A percentile compares a stretch with the other conserved stretches of the same genome.
phyloP scores from a whole-genome alignment of 805 yeast species.

The Torulaspora indica region DNA sequence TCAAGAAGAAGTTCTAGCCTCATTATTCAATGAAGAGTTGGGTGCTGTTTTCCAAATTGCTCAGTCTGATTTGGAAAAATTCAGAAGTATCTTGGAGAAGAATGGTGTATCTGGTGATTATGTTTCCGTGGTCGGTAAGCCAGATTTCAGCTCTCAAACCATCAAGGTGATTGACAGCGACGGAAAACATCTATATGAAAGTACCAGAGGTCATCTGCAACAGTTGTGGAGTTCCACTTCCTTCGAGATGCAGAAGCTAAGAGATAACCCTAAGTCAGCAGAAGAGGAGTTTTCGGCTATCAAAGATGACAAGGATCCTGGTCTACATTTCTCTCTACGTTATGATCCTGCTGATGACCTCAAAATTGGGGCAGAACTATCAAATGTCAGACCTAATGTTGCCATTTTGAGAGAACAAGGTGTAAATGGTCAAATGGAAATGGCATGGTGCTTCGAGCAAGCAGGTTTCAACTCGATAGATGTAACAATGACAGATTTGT shows the following conservation, averaged over 20 bases:
- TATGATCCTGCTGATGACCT: constrained; percentile 55
- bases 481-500: constrained; percentile 92
- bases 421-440: constrained; percentile 95
- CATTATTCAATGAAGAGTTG: constrained; percentile 84
- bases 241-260: constrained; percentile 78
- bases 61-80: constrained; percentile 47
- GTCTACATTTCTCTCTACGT: constrained; percentile 75
- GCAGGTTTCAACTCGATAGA: constrained; percentile 94
- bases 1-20: constrained; percentile 45
- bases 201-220: constrained; percentile 68
- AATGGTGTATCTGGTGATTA: constrained; percentile 54
- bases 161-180: constrained; percentile 48
- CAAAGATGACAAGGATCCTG: constrained; percentile 81
- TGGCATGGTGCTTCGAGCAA: constrained; percentile 94
- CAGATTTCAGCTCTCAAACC: constrained; percentile 49
- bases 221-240: constrained; percentile 85
- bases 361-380: constrained; percentile 31
- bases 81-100: constrained; percentile 50
- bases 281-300: constrained; percentile 77
- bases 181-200: constrained; percentile 40
- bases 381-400: constrained; percentile 63
- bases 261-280: constrained; percentile 92
- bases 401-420: constrained; percentile 98
- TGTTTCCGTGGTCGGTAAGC: constrained; percentile 65
- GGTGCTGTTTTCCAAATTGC: constrained; percentile 93